Conservation (phyloP, 495 filamentous ascomycete genomes). For the Evansstolkia leycettana region DNA sequence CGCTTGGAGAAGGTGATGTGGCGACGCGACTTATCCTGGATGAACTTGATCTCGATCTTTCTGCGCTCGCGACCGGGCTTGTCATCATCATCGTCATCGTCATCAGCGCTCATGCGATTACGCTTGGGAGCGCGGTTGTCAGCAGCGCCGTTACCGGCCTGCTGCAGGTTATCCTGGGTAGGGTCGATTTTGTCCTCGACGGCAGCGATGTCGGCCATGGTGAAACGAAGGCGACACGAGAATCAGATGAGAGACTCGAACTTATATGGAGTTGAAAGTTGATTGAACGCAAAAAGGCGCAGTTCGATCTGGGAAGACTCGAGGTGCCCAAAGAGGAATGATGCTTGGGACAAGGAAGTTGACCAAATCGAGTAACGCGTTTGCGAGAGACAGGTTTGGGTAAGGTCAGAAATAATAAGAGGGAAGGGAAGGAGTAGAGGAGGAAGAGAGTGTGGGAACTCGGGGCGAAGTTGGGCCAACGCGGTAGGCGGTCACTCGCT, state of each 20-base stretch:
- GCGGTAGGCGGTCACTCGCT: constrained; percentile 1
- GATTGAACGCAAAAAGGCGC: constrained; percentile 3
- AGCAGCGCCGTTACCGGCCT: constrained; percentile 38
- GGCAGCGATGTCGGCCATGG: constrained; percentile 34
- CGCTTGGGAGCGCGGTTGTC: constrained; percentile 84
- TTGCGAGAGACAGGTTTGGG: constrained; percentile 17
- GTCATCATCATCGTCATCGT: constrained; percentile 97
- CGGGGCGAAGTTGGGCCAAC: constrained; percentile 42
- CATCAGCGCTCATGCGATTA: constrained; percentile 72
- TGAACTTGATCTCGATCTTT: constrained; percentile 99
- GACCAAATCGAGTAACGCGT: constrained; percentile 44
- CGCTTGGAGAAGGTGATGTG: constrained; percentile 99
- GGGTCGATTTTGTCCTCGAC: constrained; percentile 38
- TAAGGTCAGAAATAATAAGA: constrained; percentile 3
- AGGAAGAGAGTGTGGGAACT: constrained; percentile 4
- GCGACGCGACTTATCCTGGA: constrained; percentile 98
- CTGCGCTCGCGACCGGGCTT: constrained; percentile 96
- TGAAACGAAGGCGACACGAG: constrained; percentile 3
- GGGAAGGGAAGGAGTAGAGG: neutral
- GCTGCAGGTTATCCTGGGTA: constrained; percentile 39
- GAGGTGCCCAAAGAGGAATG: constrained; percentile 37
- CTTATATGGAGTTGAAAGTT: neutral
- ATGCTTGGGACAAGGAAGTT: constrained; percentile 28
- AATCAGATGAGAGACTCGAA: neutral
- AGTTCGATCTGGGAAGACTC: constrained; percentile 9